These are phyloP conservation scores for Carex myosuroides DNA, from an alignment of 176 grass and related monocot species.

Conservation along the genomic window DNA sequence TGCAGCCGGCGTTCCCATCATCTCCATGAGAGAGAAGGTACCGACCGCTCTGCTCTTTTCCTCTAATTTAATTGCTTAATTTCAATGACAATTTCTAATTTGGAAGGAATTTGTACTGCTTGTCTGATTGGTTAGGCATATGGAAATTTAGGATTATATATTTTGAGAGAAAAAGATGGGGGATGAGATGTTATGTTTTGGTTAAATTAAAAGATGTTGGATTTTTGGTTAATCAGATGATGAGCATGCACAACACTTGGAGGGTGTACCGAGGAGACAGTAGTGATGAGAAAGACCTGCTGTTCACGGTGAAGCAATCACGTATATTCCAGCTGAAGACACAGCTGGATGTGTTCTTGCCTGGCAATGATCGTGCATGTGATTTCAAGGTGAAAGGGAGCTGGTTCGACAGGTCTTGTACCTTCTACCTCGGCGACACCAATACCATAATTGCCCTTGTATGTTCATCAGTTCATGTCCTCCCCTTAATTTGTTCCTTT, in stretches of 20 bases:
- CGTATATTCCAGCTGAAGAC: constrained; percentile 56
- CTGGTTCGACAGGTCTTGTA: constrained; percentile 38
- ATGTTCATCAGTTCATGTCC: not conserved
- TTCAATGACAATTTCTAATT: not conserved
- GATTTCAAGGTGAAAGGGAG: constrained; percentile 80
- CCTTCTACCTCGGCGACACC: constrained; percentile 40
- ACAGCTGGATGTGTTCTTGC: constrained; percentile 51
- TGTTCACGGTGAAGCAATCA: constrained; percentile 50
- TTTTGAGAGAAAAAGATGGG: too few species aligned
- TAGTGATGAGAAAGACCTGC: constrained; percentile 23
- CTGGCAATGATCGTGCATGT: constrained; percentile 35
- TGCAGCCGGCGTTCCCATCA: constrained; percentile 37
- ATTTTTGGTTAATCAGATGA: constrained; percentile 21
- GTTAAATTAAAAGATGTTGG: too few species aligned
- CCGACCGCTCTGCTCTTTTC: not conserved
- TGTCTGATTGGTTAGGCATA: too few species aligned
- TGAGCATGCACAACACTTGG: constrained; percentile 50
- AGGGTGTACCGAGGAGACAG: constrained; percentile 60
- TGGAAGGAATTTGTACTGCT: not conserved
- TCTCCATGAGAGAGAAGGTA: constrained; percentile 65
- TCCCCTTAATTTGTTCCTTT: not conserved
- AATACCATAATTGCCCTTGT: constrained; percentile 51
- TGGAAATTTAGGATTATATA: too few species aligned
- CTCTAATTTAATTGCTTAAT: not conserved
- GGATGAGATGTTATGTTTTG: too few species aligned